Base-by-base conservation (phyloP, 768 basidiomycete species). In the Boletus reticuloceps region DNA sequence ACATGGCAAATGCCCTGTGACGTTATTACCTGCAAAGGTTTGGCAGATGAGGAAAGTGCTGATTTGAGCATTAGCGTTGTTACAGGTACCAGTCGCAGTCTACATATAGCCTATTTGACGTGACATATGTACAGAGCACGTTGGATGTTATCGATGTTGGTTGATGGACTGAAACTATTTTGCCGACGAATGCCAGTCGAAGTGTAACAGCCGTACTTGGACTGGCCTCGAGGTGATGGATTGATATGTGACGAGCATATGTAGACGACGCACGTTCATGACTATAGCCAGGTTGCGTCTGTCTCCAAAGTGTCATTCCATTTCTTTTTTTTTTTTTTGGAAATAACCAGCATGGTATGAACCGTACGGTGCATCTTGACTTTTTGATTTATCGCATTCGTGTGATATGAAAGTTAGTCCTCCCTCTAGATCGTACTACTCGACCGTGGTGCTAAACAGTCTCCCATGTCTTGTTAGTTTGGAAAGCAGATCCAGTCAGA, bases 401-500 rank as follows among this genome's bases (percentile, higher is more conserved):
- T 56, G 59, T 53, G 60, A 62, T 50, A 71, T 71, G 70, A 71
- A 71, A 70, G 70, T 71, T 43, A 52, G 59, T 47, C 38, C 41
- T 29, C 41, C 39, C 34, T 51, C 57, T 13, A 25, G 29, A 17
- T 40, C 48, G 14, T 37, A 9, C n/a, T 37, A 9, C n/a, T 14
- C 31, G 14, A 34, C 27, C 43, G 11, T 47, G 25, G 37, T 14
- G 16, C 29, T 37, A 16, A 38, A 17, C 17, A 37, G 22, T 37
- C 20, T 20, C 20, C 20, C 20, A 20, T 20, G 20, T 22, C n/a
- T 27, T 5, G 51, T 40, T 68, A 98, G 95, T 99, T 99, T 73
- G 97, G 97, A 64, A 99, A 99, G 79, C 89, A 93, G 58, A 94
- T 99, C 58, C 94, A 94, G 72, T 85, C 89, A 31, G 90, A 96